Conservation (phyloP, 164 flowering plant species). For the Protea cynaroides region DNA sequence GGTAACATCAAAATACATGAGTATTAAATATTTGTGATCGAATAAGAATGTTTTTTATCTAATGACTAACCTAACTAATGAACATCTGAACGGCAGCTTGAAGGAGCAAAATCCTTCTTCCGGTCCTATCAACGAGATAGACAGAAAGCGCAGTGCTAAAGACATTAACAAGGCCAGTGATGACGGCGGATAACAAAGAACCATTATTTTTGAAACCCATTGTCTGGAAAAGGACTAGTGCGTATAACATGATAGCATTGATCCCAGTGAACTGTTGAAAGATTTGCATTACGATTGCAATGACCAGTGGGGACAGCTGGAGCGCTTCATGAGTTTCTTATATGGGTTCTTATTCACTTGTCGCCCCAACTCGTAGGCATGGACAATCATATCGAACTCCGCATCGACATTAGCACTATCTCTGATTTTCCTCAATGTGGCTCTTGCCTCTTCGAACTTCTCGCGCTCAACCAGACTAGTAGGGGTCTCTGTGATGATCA, state of each 20-base stretch:
- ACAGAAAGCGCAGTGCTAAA: slow-evolving; percentile 21
- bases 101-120: too few relatives aligned
- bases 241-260: slow-evolving; percentile 35
- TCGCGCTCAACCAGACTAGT: slow-evolving; percentile 33
- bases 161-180: slow-evolving; percentile 24
- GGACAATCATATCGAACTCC: slow-evolving; percentile 18
- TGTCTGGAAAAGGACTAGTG: too few relatives aligned
- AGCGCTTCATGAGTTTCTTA: slow-evolving; percentile 15
- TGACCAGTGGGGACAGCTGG: too few relatives aligned
- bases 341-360: slow-evolving; percentile 17
- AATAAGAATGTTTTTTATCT: too few relatives aligned
- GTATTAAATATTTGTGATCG: too few relatives aligned
- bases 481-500: slow-evolving; percentile 35
- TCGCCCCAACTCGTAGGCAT: slow-evolving; percentile 15
- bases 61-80: too few relatives aligned
- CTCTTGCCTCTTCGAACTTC: slow-evolving; percentile 14
- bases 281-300: slow-evolving; percentile 19
- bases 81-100: too few relatives aligned
- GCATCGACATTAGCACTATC: slow-evolving; percentile 21
- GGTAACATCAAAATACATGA: too few relatives aligned
- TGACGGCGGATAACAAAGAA: slow-evolving; percentile 22
- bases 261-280: slow-evolving; percentile 33
- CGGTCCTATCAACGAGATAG: slow-evolving; percentile 15
- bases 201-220: too few relatives aligned
- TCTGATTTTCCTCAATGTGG: slow-evolving; percentile 20